Evolutionary conservation across 345 rosid species (phyloP).

Genomic region (Schrenkiella parvula): DNA sequence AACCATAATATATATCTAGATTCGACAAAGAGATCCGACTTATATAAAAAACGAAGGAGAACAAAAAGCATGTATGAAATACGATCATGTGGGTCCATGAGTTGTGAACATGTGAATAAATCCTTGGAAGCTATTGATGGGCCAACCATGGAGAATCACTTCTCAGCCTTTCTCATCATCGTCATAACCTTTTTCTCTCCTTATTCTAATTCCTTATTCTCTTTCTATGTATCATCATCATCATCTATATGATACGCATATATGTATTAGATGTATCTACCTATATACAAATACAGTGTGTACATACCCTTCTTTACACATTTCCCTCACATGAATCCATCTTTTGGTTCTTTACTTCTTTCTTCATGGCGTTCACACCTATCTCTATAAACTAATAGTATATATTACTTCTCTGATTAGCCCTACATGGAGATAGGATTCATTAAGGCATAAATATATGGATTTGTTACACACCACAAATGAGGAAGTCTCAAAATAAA

Average conservation of each 20-base stretch:
- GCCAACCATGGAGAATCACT: conserved; percentile 36
- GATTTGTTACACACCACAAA: neutral
- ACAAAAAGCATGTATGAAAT: neutral
- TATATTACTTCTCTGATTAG: neutral
- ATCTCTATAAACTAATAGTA: neutral
- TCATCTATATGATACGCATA: neutral
- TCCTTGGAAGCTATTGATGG: conserved; percentile 36
- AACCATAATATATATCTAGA: neutral
- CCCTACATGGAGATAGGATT: neutral
- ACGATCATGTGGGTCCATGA: conserved; percentile 33
- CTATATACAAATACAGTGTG: conserved; percentile 3
- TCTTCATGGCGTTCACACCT: conserved; percentile 19
- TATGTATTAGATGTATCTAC: neutral
- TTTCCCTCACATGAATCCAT: conserved; percentile 32
- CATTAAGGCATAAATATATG: neutral
- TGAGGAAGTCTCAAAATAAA: neutral
- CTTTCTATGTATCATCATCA: neutral
- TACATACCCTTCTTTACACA: conserved; percentile 27
- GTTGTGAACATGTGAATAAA: conserved; percentile 38
- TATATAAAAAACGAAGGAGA: neutral
- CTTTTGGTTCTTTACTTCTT: conserved; percentile 32
- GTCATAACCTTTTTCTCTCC: conserved; percentile 31
- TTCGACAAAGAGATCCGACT: neutral
- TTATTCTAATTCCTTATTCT: conserved; percentile 30
- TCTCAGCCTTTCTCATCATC: conserved; percentile 37